Evolutionary conservation across 106 monocot genomes (phyloP), one percentile per base, ranked within the genome.

Genomic region (Platanthera zijinensis): DNA sequence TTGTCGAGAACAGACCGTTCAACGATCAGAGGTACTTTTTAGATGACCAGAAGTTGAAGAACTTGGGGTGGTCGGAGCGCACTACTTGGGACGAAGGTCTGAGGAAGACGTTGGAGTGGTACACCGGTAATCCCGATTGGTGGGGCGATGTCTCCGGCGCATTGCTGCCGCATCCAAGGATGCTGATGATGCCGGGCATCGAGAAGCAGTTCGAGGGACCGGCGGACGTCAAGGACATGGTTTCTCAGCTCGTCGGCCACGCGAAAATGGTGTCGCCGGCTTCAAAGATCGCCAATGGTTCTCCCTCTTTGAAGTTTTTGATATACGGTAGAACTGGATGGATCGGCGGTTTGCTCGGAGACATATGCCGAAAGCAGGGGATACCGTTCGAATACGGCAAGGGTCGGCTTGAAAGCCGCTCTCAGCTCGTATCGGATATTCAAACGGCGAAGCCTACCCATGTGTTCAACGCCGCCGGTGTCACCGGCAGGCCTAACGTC

Each of bases 381-480:
- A 88, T 88, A 69, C 48, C 82, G 11, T 88, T 59, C 25, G 80
- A 85, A 59, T 88, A 88, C 72, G 88, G 82, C 7, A 85, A 73
- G 71, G 88, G 82, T 57, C 82, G 88, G 4, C 61, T 88, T 7
- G 78, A 88, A 71, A 77, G 85, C 48, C 80, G 88, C 5, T 79
- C 85, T 28, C 71, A 74, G 63, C 74, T 88, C 28, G 5, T 80
- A 13, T 50, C n/a, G 39, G 88, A 88, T 63, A 85, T 88, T 77
- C 79, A 80, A 39, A 82, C 61, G 22, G 78, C 80, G 56, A 88
- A 80, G 73, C 88, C 88, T 10, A 88, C 88, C 10, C 85, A 88
- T 83, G 88, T 88, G 21, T 85, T 88, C 51, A 88, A 88, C 75
- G 88, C 85, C 17, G 88, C 88, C 14, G 88, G 88, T 52, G 88